Conservation (phyloP, 495 filamentous ascomycete genomes). For the Penicillium tannophilum region DNA sequence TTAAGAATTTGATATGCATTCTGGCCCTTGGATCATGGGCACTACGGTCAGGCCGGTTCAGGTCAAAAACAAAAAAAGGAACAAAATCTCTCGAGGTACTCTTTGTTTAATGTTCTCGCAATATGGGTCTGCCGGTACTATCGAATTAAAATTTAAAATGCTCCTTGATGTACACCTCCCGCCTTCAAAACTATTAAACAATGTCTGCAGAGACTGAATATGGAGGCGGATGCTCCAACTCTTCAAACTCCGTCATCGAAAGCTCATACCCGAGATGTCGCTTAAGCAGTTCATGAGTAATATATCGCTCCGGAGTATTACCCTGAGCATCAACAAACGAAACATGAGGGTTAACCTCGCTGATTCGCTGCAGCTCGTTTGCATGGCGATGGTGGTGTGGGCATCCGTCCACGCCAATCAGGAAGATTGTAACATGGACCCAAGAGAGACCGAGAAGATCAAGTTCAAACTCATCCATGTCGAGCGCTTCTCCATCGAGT, state of each 20-base stretch:
- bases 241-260: constrained; percentile 44
- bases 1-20: no score
- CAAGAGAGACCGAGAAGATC: constrained; percentile 47
- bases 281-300: constrained; percentile 51
- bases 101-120: no score
- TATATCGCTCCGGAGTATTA: constrained; percentile 45
- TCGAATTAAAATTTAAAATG: no score
- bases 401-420: constrained; percentile 52
- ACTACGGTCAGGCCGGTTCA: no score
- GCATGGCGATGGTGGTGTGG: constrained; percentile 52
- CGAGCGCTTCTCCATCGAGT: constrained; percentile 47
- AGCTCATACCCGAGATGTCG: constrained; percentile 49
- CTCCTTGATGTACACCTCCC: no score
- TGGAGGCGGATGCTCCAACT: constrained; percentile 16
- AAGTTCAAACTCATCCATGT: constrained; percentile 55
- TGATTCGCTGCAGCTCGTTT: constrained; percentile 50
- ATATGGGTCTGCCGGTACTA: no score
- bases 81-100: no score
- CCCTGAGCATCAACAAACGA: constrained; percentile 53
- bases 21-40: no score
- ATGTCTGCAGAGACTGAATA: no score
- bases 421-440: constrained; percentile 51
- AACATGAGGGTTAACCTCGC: constrained; percentile 48
- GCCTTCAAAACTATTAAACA: no score
- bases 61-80: no score